phyloP scores from a whole-genome alignment of 139 green algal genomes.

The Micractinium sp. region DNA sequence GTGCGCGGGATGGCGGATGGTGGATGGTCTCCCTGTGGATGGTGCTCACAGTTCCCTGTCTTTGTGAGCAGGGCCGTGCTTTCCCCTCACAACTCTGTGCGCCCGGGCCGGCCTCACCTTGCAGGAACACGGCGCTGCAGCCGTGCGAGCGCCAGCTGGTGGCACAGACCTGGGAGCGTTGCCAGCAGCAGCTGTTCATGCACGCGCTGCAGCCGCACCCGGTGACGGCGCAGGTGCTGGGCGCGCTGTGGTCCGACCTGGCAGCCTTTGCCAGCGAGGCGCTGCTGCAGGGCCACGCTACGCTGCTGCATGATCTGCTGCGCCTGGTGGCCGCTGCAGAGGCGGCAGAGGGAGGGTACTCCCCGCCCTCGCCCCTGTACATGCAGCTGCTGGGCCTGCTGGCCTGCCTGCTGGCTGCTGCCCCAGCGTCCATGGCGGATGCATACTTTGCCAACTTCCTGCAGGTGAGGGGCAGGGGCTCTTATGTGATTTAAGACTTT shows the following conservation, averaged over 20 bases:
- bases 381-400: constrained; percentile 30
- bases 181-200: constrained; percentile 37
- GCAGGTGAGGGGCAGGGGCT: not conserved
- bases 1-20: too few relatives aligned
- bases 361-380: constrained; percentile 25
- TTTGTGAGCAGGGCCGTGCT: not conserved
- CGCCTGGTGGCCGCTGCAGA: constrained; percentile 2
- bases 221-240: not conserved
- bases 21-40: not conserved
- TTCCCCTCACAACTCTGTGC: not conserved
- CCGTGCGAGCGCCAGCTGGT: constrained; percentile 2
- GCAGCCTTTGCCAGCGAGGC: not conserved
- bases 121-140: not conserved
- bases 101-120: not conserved
- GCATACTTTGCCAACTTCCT: constrained; percentile 34
- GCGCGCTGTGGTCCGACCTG: constrained; percentile 19
- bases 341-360: not conserved
- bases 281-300: not conserved
- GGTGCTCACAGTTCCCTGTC: not conserved
- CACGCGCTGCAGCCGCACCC: constrained; percentile 34
- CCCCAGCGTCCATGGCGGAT: not conserved
- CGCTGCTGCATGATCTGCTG: constrained; percentile 30
- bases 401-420: constrained; percentile 16
- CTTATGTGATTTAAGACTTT: too few relatives aligned
- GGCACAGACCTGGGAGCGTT: constrained; percentile 30